These are phyloP conservation scores for Rhodotorula graminis DNA, from an alignment of 768 basidiomycete species.

Conservation along the genomic window DNA sequence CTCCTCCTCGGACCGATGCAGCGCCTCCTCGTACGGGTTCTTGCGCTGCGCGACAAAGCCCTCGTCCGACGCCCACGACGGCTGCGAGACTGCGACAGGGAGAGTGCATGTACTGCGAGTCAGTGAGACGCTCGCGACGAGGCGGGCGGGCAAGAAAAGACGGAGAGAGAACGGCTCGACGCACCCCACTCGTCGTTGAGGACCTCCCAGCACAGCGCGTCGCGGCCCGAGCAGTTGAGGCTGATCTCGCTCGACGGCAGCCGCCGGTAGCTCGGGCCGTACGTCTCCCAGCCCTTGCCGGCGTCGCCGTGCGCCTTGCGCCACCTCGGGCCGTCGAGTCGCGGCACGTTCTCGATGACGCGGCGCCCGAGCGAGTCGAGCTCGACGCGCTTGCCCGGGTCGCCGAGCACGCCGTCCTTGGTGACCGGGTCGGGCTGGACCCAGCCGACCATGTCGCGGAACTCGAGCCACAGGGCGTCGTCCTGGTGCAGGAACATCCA, in stretches of 20 bases:
- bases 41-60: constrained; percentile 94
- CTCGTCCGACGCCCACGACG: constrained; percentile 94
- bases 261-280: constrained; percentile 63
- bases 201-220: constrained; percentile 88
- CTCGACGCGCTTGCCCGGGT: constrained; percentile 62
- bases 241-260: constrained; percentile 64
- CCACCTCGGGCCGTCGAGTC: constrained; percentile 57
- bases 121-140: not conserved
- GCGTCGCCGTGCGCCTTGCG: constrained; percentile 51
- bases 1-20: constrained; percentile 97
- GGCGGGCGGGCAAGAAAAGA: too few species aligned
- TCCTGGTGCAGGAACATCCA: constrained; percentile 66
- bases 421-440: constrained; percentile 53
- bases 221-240: constrained; percentile 87
- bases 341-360: constrained; percentile 67
- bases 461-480: constrained; percentile 63
- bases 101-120: not conserved
- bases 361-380: constrained; percentile 52
- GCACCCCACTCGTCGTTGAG: constrained; percentile 82
- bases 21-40: constrained; percentile 88
- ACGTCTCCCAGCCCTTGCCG: constrained; percentile 52
- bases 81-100: constrained; percentile 67
- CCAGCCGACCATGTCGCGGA: constrained; percentile 77
- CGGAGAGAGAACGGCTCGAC: not conserved
- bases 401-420: constrained; percentile 29